A percentile compares a stretch with the other conserved stretches of the same genome.
Conservation (phyloP, 2,329 filamentous ascomycete species). For the Ceratocystis huliohia region DNA sequence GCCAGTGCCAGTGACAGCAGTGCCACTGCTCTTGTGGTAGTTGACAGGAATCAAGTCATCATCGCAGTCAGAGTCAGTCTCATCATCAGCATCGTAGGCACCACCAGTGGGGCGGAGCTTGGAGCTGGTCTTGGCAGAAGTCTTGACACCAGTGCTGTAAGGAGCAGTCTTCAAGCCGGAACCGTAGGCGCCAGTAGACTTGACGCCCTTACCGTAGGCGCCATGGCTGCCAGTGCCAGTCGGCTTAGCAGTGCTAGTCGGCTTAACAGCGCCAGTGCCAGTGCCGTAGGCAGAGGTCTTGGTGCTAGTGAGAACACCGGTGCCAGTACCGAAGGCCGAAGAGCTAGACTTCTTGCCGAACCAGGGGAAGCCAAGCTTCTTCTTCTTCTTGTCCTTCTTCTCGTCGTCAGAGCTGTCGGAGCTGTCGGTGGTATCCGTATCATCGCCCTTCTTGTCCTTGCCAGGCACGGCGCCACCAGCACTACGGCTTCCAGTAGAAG, state of each 20-base stretch:
- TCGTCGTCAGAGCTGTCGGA: constrained; percentile 10
- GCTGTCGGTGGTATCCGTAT: background rate
- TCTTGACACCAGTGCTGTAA: constrained; percentile 6
- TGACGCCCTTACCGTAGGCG: background rate
- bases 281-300: background rate
- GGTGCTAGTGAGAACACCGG: background rate
- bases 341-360: background rate
- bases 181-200: background rate
- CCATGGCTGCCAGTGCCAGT: background rate
- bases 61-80: background rate
- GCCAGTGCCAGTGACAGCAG: background rate
- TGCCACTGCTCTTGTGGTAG: background rate
- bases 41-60: background rate
- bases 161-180: constrained; percentile 8
- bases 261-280: background rate
- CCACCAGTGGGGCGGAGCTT: background rate
- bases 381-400: background rate
- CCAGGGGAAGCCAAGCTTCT: background rate
- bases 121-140: background rate
- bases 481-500: background rate
- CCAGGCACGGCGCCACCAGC: background rate
- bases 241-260: background rate
- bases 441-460: constrained; percentile 5
- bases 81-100: background rate
- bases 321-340: background rate